Evolutionary conservation across 2,329 filamentous ascomycete genomes (phyloP), one percentile per base, ranked within the genome.

Genomic region (Scopulariopsis brevicaulis): DNA sequence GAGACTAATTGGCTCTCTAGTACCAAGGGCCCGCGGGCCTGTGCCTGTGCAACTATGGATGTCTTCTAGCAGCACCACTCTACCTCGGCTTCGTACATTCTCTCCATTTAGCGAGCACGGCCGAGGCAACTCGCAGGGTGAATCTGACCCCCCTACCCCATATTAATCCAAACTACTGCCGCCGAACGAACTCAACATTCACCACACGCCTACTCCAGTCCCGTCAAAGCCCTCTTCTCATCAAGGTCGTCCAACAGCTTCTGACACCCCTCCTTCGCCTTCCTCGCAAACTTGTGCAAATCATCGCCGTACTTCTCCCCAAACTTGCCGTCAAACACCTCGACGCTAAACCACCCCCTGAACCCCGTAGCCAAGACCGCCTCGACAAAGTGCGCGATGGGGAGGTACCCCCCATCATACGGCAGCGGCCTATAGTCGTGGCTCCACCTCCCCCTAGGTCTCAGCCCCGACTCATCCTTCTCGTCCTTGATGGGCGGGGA

Each of bases 321-420:
- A 32, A 68, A 69, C 54, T 57, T 53, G 10, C 67, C 66, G 43
- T 71, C 69, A 63, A 70, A 70, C 1, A 88, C 80, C 68, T 89
- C 86, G 60, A 87, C 80, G 56, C 66, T 68, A 10, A 65, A 56
- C 67, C 66, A 69, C 1, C 66, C 66, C 22, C 59, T 53, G 53
- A 67, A 69, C 20, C 60, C 60, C 40, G 59, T 60, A 15, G 51
- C 57, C 15, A 60, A 40, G 1, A 91, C 85, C 2, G 86, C 86
- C 60, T 73, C 76, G 1, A 84, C 71, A 57, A 90, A 83, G 54
- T 84, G 80, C 12, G 78, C 74, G 25, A 89, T 79, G 0, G 86
- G 87, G 40, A 92, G 68, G 66, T 89, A 90, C 0, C 87, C 88
- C 0, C 84, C 84, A 59, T 85, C 78, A 63, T 82, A 89, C 0